Percentiles rank a stretch among this genome's conserved stretches.
Evolutionary conservation across 257 asterid genomes (phyloP).

Genomic region (Solanum boliviense): DNA sequence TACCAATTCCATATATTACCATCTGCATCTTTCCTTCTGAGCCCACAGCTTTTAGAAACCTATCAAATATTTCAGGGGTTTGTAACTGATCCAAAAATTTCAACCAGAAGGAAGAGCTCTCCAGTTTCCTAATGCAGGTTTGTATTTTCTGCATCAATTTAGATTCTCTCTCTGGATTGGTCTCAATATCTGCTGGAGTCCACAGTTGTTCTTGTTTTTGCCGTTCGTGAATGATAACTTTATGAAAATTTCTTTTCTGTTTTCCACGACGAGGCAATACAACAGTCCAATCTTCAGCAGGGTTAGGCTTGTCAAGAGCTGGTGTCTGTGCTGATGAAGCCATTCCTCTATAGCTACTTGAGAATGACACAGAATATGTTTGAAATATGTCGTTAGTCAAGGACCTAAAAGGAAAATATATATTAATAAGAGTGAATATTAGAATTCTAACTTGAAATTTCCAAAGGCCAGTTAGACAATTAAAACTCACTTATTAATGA

Average conservation of each 20-base stretch:
- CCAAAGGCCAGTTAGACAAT: neutral
- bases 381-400: neutral
- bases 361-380: neutral
- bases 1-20: conserved; percentile 93
- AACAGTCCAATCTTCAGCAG: conserved; percentile 54
- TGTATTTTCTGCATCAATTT: conserved; percentile 57
- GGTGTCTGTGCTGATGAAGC: conserved; percentile 24
- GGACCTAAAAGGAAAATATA: neutral
- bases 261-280: conserved; percentile 67
- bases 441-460: neutral
- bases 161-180: conserved; percentile 41
- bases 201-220: conserved; percentile 35
- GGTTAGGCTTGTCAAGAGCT: conserved; percentile 9
- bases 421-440: neutral
- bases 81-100: conserved; percentile 36
- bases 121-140: conserved; percentile 31
- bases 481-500: neutral
- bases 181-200: conserved; percentile 46
- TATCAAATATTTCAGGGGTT: conserved; percentile 24
- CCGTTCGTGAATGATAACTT: conserved; percentile 12
- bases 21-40: conserved; percentile 47
- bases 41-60: conserved; percentile 34
- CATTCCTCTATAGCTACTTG: conserved; percentile 14
- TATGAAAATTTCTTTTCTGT: conserved; percentile 14
- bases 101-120: conserved; percentile 33